These are phyloP conservation scores for Aspergillus ostianus DNA, from an alignment of 495 filamentous ascomycete genomes.

Conservation along the genomic window DNA sequence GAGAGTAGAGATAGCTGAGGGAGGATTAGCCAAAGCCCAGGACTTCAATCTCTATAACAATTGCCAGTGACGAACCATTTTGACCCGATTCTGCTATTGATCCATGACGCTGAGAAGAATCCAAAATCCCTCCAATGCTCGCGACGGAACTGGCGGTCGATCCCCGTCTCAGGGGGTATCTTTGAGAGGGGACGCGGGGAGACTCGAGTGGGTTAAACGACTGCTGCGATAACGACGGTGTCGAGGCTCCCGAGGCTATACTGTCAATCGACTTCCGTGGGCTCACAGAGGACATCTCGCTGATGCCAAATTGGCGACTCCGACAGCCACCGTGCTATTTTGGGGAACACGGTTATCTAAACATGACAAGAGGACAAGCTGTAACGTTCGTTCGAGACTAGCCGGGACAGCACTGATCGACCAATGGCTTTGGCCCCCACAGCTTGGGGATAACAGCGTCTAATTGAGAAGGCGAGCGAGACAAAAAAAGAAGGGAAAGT, in stretches of 20 bases:
- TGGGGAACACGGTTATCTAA: constrained; percentile 37
- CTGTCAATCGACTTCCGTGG: constrained; percentile 72
- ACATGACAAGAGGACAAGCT: constrained; percentile 40
- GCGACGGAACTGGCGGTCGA: constrained; percentile 86
- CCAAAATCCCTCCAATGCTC: constrained; percentile 74
- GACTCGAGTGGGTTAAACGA: constrained; percentile 52
- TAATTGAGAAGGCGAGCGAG: not conserved
- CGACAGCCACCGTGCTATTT: constrained; percentile 36
- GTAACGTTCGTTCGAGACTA: not conserved
- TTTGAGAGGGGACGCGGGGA: constrained; percentile 40
- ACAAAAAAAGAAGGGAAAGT: not conserved
- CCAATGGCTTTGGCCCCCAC: not conserved
- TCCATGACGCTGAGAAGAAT: constrained; percentile 58
- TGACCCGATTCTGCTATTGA: constrained; percentile 73
- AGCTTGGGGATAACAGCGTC: not conserved
- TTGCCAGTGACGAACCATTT: constrained; percentile 58
- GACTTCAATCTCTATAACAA: not conserved
- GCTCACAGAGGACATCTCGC: constrained; percentile 63
- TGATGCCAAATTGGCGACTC: constrained; percentile 35
- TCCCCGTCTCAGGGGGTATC: constrained; percentile 61
- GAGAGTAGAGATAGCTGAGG: constrained; percentile 82
- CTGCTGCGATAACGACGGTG: constrained; percentile 57
- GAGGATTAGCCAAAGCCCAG: constrained; percentile 14
- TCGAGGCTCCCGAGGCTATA: constrained; percentile 49
- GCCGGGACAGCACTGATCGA: constrained; percentile 4